Evolutionary conservation across 73 alveolate species (phyloP), one percentile per base, ranked within the genome.

Genomic region (Vitrella brassicaformis): DNA sequence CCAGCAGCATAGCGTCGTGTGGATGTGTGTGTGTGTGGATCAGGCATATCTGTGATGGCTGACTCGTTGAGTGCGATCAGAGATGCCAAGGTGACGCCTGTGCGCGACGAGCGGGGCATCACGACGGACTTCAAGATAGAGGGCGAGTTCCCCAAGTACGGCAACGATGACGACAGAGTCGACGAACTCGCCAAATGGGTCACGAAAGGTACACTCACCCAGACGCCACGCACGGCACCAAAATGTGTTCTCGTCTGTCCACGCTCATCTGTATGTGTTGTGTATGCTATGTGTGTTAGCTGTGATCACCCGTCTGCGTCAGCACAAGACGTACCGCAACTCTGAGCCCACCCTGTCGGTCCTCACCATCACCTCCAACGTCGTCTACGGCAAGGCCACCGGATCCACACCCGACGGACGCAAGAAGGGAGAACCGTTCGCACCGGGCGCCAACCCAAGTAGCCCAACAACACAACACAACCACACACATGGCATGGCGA

Each of bases 111-210:
- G 69, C 7, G 18, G 69, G 69, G 69, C 29, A 1, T 56, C 29
- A 56, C 69, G 30, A 1, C 10, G 9, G 69, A n/a, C 25, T 56
- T 56, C 69, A 8, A n/a, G 7, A 8, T 1, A n/a, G 29, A 10
- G 69, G 69, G 10, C 1, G 69, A 18, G 69, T n/a, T 56, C 10
- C 69, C 69, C 27, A 22, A 4, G 10, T 56, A 8, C 69, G 69
- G 69, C 69, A 56, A 56, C 69, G 69, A 56, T n/a, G 69, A 56
- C 28, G 69, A 56, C 69, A 8, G 69, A 8, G 69, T 56, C 10
- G 69, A 56, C 69, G 26, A 18, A 8, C 28, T 56, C 10, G 69
- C 69, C 1, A n/a, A n/a, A n/a, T n/a, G n/a, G n/a, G n/a, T n/a
- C n/a, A n/a, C n/a, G n/a, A n/a, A n/a, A n/a, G n/a, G n/a, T n/a